These are phyloP conservation scores for Backusella circina DNA, from an alignment of 192 early-diverging fungal genomes.

Conservation along the genomic window DNA sequence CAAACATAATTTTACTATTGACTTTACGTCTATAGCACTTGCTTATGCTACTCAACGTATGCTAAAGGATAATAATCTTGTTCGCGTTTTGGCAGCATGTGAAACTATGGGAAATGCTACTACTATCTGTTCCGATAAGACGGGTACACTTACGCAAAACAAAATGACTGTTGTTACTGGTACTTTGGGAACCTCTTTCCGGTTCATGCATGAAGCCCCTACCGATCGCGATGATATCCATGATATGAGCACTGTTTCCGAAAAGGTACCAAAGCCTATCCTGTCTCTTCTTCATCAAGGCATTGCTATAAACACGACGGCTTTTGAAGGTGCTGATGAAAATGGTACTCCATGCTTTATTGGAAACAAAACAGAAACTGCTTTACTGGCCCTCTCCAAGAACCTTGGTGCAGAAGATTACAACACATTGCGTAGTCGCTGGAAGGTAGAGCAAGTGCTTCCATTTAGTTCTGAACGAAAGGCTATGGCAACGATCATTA, in stretches of 20 bases:
- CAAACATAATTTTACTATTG: background rate
- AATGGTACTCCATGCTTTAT: conserved; percentile 55
- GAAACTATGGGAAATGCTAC: conserved; percentile 99
- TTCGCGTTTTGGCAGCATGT: conserved; percentile 92
- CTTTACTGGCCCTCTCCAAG: conserved; percentile 79
- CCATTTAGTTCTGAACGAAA: conserved; percentile 95
- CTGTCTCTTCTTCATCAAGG: conserved; percentile 58
- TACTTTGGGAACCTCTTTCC: conserved; percentile 70
- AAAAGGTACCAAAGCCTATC: conserved; percentile 38
- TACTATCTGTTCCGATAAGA: conserved; percentile 98
- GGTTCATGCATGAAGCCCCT: conserved; percentile 45
- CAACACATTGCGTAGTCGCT: conserved; percentile 57
- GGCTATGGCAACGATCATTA: conserved; percentile 85
- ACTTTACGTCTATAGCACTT: conserved; percentile 47
- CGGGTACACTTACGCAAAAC: conserved; percentile 97
- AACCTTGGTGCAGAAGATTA: conserved; percentile 60
- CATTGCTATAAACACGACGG: conserved; percentile 82
- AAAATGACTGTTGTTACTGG: conserved; percentile 94
- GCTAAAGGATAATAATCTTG: conserved; percentile 97
- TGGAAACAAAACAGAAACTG: conserved; percentile 96
- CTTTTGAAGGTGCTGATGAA: conserved; percentile 57
- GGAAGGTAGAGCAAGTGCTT: conserved; percentile 65
- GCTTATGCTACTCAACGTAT: conserved; percentile 93
- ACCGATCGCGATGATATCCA: conserved; percentile 36
- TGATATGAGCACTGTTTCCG: conserved; percentile 44